These are phyloP conservation scores for Gautieria morchelliformis DNA, from an alignment of 768 basidiomycete species.

Conservation along the genomic window DNA sequence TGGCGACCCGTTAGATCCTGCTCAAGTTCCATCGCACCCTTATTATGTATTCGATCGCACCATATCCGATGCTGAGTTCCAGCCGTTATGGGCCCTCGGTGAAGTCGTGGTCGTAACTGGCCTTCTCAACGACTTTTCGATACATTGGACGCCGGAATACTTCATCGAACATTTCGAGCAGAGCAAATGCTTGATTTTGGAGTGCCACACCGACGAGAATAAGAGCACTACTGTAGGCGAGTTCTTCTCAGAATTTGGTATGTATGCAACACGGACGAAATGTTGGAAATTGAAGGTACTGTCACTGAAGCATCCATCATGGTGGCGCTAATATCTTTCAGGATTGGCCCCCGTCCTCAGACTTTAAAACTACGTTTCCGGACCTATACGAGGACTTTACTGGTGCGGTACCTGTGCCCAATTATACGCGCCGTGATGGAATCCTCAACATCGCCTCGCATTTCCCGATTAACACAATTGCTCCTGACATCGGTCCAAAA, in stretches of 20 bases:
- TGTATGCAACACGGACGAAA: conserved; percentile 41
- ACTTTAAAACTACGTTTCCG: conserved; percentile 78
- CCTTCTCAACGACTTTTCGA: conserved; percentile 48
- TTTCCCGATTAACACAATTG: conserved; percentile 70
- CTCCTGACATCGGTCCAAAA: conserved; percentile 86
- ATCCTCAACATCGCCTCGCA: conserved; percentile 83
- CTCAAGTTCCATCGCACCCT: conserved; percentile 32
- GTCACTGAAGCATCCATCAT: conserved; percentile 26
- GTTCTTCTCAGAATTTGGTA: conserved; percentile 76
- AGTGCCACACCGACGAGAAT: conserved; percentile 69
- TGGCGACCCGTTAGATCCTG: conserved; percentile 15
- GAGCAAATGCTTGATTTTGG: conserved; percentile 61
- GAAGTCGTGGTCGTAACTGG: conserved; percentile 72
- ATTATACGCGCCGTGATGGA: conserved; percentile 86
- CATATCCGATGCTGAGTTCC: conserved; percentile 53
- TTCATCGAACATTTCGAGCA: conserved; percentile 62
- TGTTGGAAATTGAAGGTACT: conserved; percentile 68
- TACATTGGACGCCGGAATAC: conserved; percentile 76
- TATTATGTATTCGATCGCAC: conserved; percentile 37
- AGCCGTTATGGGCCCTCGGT: conserved; percentile 61
- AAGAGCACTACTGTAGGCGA: conserved; percentile 55
- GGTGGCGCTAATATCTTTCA: conserved; percentile 71
- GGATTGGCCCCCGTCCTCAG: conserved; percentile 90
- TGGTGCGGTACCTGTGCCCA: conserved; percentile 74
- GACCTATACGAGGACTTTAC: conserved; percentile 82